These are phyloP conservation scores for Elsinoe perseae DNA, from an alignment of 2,329 filamentous ascomycete species.

Conservation along the genomic window DNA sequence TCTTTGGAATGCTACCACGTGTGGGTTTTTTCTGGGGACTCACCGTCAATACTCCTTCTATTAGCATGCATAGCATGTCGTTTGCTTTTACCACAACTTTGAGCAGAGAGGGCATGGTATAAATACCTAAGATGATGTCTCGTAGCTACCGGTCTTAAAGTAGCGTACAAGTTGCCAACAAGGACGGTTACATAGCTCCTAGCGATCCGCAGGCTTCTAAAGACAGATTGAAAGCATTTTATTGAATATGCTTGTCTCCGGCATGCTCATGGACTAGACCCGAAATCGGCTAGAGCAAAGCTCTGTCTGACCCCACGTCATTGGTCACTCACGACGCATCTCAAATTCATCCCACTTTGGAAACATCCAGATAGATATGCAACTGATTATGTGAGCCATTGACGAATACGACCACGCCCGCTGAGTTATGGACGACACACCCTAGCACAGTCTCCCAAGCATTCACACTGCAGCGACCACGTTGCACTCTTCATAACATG, in stretches of 20 bases:
- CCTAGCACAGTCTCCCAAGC: background rate
- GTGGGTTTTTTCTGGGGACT: no score
- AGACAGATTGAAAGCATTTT: no score
- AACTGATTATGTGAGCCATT: background rate
- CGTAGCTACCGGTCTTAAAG: no score
- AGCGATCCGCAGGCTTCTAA: no score
- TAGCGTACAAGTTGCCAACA: no score
- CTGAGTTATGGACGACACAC: background rate
- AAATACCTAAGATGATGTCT: no score
- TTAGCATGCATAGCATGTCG: no score
- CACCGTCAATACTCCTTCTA: no score
- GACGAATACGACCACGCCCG: background rate
- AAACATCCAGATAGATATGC: background rate
- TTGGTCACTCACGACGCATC: background rate
- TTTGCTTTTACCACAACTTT: no score
- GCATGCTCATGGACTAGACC: background rate
- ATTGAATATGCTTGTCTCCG: background rate
- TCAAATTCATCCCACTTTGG: conserved; percentile 12
- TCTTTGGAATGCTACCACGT: no score
- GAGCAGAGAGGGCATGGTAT: no score
- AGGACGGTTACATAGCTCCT: no score
- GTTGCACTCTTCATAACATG: background rate
- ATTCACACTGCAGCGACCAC: background rate
- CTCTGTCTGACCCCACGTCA: conserved; percentile 10
- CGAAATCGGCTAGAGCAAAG: background rate